Conservation (phyloP, 2,329 filamentous ascomycete species). For the Trichoderma sp. region DNA sequence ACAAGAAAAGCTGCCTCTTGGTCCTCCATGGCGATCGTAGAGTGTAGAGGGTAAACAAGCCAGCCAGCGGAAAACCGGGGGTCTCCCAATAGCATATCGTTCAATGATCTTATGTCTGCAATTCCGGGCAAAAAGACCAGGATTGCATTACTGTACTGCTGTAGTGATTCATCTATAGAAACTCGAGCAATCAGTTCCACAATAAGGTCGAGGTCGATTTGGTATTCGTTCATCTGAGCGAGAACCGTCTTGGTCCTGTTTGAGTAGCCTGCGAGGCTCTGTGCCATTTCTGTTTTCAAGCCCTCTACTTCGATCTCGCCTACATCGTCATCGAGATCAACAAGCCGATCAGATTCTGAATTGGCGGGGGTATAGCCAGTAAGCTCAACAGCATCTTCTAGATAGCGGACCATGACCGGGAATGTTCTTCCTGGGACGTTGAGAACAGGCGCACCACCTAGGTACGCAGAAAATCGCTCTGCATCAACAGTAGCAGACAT, state of each 20-base stretch:
- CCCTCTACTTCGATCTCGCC: conserved; percentile 51
- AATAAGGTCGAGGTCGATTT: conserved; percentile 85
- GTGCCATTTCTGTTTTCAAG: conserved; percentile 56
- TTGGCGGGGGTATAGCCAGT: conserved; percentile 66
- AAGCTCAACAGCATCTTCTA: conserved; percentile 89
- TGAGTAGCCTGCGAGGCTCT: conserved; percentile 71
- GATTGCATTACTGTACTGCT: conserved; percentile 80
- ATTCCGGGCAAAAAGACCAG: conserved; percentile 95
- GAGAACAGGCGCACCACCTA: conserved; percentile 80
- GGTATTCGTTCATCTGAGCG: conserved; percentile 80
- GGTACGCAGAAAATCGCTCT: conserved; percentile 83
- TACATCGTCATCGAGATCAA: conserved; percentile 62
- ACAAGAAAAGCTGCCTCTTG: conserved; percentile 90
- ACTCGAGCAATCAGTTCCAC: conserved; percentile 75
- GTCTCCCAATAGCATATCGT: conserved; percentile 79
- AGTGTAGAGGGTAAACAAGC: conserved; percentile 88
- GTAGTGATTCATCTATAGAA: conserved; percentile 64
- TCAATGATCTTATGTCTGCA: conserved; percentile 84
- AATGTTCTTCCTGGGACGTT: conserved; percentile 92
- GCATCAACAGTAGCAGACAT: conserved; percentile 99
- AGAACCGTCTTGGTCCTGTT: conserved; percentile 72
- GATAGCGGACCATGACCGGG: conserved; percentile 80
- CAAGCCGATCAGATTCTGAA: conserved; percentile 49
- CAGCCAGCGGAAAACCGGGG: conserved; percentile 72
- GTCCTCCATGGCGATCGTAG: conserved; percentile 91